These are phyloP conservation scores for Hypoxylon fragiforme DNA, from an alignment of 495 filamentous ascomycete genomes.

Conservation along the genomic window DNA sequence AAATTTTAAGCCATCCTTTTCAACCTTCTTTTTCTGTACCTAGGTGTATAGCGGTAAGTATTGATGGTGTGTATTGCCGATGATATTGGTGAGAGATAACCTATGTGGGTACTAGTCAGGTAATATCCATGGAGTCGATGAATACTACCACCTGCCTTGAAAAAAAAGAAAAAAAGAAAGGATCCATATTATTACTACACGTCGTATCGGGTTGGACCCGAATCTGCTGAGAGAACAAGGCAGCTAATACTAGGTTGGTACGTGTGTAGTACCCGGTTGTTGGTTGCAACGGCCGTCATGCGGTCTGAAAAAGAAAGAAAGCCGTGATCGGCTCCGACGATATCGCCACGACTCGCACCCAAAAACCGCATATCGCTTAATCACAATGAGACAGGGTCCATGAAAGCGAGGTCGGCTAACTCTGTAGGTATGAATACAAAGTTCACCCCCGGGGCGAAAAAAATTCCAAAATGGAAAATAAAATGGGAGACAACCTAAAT, in stretches of 20 bases:
- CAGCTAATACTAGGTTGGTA: background rate
- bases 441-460: background rate
- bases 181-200: background rate
- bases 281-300: no score
- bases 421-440: conserved; percentile 1
- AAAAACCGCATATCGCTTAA: background rate
- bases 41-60: no score
- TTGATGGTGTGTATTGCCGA: no score
- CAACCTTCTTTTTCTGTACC: no score
- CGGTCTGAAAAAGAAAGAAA: background rate
- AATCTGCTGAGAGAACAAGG: background rate
- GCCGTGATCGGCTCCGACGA: conserved; percentile 27
- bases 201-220: background rate
- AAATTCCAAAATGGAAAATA: background rate
- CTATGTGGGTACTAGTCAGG: no score
- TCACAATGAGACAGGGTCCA: background rate
- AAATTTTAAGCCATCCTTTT: no score
- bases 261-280: no score
- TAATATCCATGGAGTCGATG: no score
- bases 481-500: no score
- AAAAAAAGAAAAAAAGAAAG: background rate
- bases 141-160: background rate
- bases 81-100: no score
- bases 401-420: conserved; percentile 27
- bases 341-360: background rate